These are phyloP conservation scores for Tagetes patula DNA, from an alignment of 129 eudicot genomes.

Conservation along the genomic window DNA sequence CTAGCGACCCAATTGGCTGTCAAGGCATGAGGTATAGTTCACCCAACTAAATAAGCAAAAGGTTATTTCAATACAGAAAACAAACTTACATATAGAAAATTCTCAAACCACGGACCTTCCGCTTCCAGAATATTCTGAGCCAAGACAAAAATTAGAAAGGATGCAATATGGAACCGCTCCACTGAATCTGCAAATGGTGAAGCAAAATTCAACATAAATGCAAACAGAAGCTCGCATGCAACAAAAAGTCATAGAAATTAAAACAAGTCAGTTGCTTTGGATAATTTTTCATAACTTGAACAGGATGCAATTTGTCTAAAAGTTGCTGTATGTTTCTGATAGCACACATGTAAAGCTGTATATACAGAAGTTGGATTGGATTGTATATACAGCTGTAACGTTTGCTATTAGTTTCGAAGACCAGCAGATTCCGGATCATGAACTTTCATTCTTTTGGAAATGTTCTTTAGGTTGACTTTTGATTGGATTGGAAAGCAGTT, in stretches of 20 bases:
- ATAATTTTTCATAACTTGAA: neutral
- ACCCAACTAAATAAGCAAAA: slow-evolving; percentile 2
- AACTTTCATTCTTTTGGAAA: neutral
- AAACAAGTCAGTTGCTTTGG: slow-evolving; percentile 1
- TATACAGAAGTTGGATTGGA: no score
- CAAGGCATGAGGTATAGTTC: neutral
- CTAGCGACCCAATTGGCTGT: slow-evolving; percentile 3
- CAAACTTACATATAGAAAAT: slow-evolving; percentile 72
- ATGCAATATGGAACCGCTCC: slow-evolving; percentile 93
- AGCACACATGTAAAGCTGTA: no score
- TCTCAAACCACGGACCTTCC: slow-evolving; percentile 93
- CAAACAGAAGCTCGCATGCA: neutral
- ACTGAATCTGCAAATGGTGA: slow-evolving; percentile 70
- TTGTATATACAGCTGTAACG: no score
- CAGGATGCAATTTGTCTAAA: neutral
- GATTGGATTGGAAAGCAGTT: neutral
- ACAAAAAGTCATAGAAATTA: slow-evolving; percentile 10
- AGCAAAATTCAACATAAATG: slow-evolving; percentile 21
- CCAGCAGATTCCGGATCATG: neutral
- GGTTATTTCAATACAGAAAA: neutral
- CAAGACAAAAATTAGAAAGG: slow-evolving; percentile 80
- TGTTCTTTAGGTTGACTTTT: neutral
- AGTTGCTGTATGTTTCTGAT: neutral
- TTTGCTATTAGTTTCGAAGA: no score
- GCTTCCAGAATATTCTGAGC: slow-evolving; percentile 94